phyloP scores from a whole-genome alignment of 2,329 filamentous ascomycete genomes.

The Pseudogymnoascus sp. region DNA sequence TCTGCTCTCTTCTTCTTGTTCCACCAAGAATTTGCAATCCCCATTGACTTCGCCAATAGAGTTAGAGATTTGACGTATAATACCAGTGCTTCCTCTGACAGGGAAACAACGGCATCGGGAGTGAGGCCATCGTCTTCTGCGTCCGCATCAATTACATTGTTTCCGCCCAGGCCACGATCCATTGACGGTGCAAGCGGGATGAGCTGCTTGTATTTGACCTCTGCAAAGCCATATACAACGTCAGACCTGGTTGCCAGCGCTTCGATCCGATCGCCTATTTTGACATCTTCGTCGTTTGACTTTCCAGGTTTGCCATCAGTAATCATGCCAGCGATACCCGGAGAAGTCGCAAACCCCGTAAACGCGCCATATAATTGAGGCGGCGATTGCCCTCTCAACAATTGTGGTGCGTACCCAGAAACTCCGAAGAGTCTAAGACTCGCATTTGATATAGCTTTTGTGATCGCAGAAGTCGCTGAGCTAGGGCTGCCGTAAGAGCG shows the following conservation, averaged over 20 bases:
- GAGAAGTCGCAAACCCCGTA: slow-evolving; percentile 70
- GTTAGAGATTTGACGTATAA: slow-evolving; percentile 92
- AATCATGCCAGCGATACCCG: slow-evolving; percentile 53
- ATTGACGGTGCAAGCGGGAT: slow-evolving; percentile 76
- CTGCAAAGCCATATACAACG: slow-evolving; percentile 93
- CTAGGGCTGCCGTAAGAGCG: slow-evolving; percentile 61
- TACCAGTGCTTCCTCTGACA: slow-evolving; percentile 91
- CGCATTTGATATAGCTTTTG: slow-evolving; percentile 90
- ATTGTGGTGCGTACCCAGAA: slow-evolving; percentile 53
- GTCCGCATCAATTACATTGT: slow-evolving; percentile 42
- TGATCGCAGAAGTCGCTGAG: slow-evolving; percentile 83
- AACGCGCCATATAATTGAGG: slow-evolving; percentile 73
- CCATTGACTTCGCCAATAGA: slow-evolving; percentile 87
- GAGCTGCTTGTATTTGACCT: slow-evolving; percentile 98
- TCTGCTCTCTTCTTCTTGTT: slow-evolving; percentile 65
- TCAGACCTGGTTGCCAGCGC: slow-evolving; percentile 89
- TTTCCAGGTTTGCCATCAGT: slow-evolving; percentile 54
- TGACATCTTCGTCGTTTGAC: slow-evolving; percentile 69
- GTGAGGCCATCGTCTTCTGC: slow-evolving; percentile 72
- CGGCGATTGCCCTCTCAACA: slow-evolving; percentile 60
- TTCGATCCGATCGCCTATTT: slow-evolving; percentile 74
- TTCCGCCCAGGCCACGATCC: slow-evolving; percentile 60
- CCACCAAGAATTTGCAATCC: slow-evolving; percentile 93
- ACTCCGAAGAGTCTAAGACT: slow-evolving; percentile 68
- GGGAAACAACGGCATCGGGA: slow-evolving; percentile 70